These are phyloP conservation scores for Haplosporangium sp. DNA, from an alignment of 371 early-diverging fungal species.

Conservation along the genomic window DNA sequence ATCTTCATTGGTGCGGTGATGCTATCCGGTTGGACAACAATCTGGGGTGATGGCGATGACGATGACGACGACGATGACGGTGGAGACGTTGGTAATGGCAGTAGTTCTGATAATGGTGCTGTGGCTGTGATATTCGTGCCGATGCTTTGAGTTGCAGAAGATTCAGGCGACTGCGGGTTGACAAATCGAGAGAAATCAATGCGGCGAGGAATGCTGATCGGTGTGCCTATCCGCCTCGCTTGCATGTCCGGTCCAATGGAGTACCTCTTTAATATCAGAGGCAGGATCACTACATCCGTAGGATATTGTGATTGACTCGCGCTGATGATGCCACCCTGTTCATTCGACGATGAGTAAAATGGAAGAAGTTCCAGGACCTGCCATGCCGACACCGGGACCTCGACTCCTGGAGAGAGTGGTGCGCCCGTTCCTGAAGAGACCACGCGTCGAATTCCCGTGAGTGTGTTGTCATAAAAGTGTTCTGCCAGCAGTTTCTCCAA, in stretches of 20 bases:
- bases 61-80: constrained; percentile 8
- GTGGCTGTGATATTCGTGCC: background rate
- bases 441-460: constrained; percentile 55
- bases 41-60: background rate
- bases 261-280: constrained; percentile 68
- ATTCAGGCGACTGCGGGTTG: constrained; percentile 34
- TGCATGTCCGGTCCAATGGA: constrained; percentile 52
- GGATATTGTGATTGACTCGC: constrained; percentile 64
- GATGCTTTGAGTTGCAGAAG: constrained; percentile 1
- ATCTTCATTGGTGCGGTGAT: constrained; percentile 16
- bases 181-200: constrained; percentile 66
- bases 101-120: background rate
- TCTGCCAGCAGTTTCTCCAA: constrained; percentile 54
- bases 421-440: constrained; percentile 51
- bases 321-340: constrained; percentile 61
- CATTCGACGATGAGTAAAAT: constrained; percentile 67
- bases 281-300: constrained; percentile 60
- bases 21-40: background rate
- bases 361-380: constrained; percentile 69
- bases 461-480: constrained; percentile 56
- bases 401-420: constrained; percentile 50
- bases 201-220: constrained; percentile 58
- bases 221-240: constrained; percentile 56
- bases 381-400: constrained; percentile 65
- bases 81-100: background rate